Evolutionary conservation across 768 basidiomycete species (phyloP).

Genomic region (Rhizopogon sp.): DNA sequence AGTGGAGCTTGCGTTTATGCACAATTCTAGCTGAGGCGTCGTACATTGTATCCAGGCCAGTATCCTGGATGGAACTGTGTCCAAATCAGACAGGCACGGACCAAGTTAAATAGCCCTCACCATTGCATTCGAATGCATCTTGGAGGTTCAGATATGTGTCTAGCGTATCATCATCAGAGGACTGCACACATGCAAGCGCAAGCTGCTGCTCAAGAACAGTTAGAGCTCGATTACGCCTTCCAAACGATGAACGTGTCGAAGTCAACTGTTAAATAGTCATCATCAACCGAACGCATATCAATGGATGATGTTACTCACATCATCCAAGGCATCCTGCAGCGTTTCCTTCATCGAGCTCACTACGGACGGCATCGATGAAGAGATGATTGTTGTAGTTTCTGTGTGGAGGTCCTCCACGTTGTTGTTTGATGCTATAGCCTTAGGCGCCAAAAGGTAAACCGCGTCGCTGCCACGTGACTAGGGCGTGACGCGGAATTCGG

Average conservation of each 20-base stretch:
- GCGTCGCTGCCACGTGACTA: constrained; percentile 27
- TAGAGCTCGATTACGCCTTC: constrained; percentile 51
- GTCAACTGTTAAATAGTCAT: constrained; percentile 42
- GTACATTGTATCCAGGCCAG: constrained; percentile 56
- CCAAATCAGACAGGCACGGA: constrained; percentile 4
- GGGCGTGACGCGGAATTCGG: constrained; percentile 13
- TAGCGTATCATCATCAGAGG: constrained; percentile 40
- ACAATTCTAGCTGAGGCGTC: constrained; percentile 44
- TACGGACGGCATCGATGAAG: constrained; percentile 1
- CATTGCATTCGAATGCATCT: constrained; percentile 78
- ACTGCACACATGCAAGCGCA: constrained; percentile 42
- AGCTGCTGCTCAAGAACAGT: constrained; percentile 49
- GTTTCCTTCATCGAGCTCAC: constrained; percentile 34
- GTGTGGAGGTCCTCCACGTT: background rate
- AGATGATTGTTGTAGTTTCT: background rate
- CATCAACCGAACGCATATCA: background rate
- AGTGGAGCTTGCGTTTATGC: constrained; percentile 39
- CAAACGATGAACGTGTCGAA: constrained; percentile 53
- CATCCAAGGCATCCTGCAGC: constrained; percentile 62
- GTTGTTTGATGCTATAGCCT: background rate
- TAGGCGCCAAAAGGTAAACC: constrained; percentile 6
- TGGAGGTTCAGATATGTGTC: constrained; percentile 61
- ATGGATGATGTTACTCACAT: constrained; percentile 39
- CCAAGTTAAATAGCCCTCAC: constrained; percentile 35
- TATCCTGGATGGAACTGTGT: constrained; percentile 63